A percentile compares a stretch with the other conserved stretches of the same genome.
These are phyloP conservation scores for Aspergillus affinis DNA, from an alignment of 495 filamentous ascomycete species.

Conservation along the genomic window DNA sequence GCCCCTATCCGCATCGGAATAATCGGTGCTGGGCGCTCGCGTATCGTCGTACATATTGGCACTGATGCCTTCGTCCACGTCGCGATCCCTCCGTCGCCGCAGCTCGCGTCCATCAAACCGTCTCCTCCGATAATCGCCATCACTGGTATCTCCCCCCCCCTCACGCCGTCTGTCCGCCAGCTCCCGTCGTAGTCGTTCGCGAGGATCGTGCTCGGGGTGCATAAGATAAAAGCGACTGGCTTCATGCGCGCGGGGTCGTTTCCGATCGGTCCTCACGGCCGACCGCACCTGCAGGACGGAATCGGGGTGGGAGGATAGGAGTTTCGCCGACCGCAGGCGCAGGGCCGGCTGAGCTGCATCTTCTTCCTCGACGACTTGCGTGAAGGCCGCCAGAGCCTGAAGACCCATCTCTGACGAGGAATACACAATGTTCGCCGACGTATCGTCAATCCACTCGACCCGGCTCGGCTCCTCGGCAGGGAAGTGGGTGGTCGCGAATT, in stretches of 20 bases:
- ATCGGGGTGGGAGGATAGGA: conserved; percentile 63
- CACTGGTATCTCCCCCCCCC: conserved; percentile 56
- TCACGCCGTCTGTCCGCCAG: conserved; percentile 49
- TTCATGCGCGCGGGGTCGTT: conserved; percentile 71
- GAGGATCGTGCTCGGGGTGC: conserved; percentile 83
- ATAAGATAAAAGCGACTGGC: conserved; percentile 88
- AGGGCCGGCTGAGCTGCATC: conserved; percentile 43
- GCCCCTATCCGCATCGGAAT: conserved; percentile 32
- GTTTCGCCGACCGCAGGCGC: conserved; percentile 61
- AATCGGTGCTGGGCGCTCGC: conserved; percentile 22
- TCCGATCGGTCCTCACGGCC: conserved; percentile 73
- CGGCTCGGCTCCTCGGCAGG: conserved; percentile 49
- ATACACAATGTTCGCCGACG: conserved; percentile 83
- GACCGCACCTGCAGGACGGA: conserved; percentile 68
- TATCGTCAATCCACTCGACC: conserved; percentile 95
- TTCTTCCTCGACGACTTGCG: conserved; percentile 39
- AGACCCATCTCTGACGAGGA: conserved; percentile 64
- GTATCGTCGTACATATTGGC: conserved; percentile 78
- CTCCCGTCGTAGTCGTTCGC: conserved; percentile 61
- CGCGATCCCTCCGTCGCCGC: conserved; percentile 51
- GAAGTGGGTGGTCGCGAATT: conserved; percentile 67
- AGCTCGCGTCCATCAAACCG: conserved; percentile 58
- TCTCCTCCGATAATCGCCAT: conserved; percentile 59
- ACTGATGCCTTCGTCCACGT: conserved; percentile 56
- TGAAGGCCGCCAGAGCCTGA: conserved; percentile 68